Evolutionary conservation across 495 filamentous ascomycete genomes (phyloP), one percentile per base, ranked within the genome.

Genomic region (Immersiella caudata): DNA sequence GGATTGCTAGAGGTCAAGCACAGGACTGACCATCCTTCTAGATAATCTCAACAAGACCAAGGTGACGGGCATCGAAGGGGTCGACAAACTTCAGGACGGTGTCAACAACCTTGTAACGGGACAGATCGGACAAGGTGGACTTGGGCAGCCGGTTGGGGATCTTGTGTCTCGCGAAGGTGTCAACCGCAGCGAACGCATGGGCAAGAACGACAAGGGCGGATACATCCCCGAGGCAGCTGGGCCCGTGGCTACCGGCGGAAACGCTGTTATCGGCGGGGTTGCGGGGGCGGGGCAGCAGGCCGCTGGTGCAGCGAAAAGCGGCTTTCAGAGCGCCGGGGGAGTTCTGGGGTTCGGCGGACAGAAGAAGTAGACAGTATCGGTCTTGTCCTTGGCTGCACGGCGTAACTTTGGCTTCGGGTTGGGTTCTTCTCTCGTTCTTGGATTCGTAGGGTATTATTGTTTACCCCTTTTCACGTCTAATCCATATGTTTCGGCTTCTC

Each of bases 1-100:
- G 29, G 6, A 59, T 24, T 14, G 12, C 6, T 7, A 27, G 18
- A 58, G 24, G 18, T 12, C 24, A 22, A 59, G 18, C 14, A 11
- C 16, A 18, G 2, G 52, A 55, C 52, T 55, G 33, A 18, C 6
- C 2, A 58, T 27, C 1, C 29, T 29, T 21, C 21, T 57, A 91
- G 89, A 90, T 58, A 79, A 82, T 36, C 84, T 92, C 46, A 79
- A 83, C 78, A 88, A 89, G 61, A 79, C 86, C 64, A 91, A 90
- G 79, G 68, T 91, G n/a, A 90, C 86, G 22, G 82, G 83, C 69
- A 76, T 88, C 74, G 69, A 83, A 1, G 84, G 88, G 74, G 81
- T 89, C 69, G 81, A 90, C 75, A 85, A 80, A 6, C 77, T 90
- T 21, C 90, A 91, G 76, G 88, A 89, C 76, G 81, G 82, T 65